Base-by-base conservation (phyloP, 495 filamentous ascomycete genomes). In the Neurospora sp. region DNA sequence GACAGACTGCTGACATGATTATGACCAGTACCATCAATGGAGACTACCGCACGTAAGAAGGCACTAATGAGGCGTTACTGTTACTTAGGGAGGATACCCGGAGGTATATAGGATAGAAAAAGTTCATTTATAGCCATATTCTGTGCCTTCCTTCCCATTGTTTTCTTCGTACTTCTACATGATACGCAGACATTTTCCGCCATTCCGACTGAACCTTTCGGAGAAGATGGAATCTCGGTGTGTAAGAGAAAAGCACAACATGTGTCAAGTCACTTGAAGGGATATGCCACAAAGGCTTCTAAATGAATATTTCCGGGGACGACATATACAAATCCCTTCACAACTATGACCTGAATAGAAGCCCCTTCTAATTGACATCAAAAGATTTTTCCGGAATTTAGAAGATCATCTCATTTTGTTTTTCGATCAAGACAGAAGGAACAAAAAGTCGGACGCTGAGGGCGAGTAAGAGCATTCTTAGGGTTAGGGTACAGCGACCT, bases 1-100 rank as follows among this genome's bases (percentile, higher is more conserved):
- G 53, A 40, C 45, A 74, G 35, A 44, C 53, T 22, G 48, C 74
- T 78, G 68, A 79, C 16, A 14, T 20, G 12, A 68, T 42, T n/a
- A 12, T 22, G 38, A 69, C 71, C 37, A 81, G 90, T 61, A 96
- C 93, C 42, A 97, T 96, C 78, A 96, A 97, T 81, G 93, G 92
- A 68, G 93, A 97, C 81, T 97, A 97, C 83, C 84, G 93, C 75
- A 96, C 93, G 72, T 95, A 78, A 71, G 9, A 71, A 10, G 27
- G 20, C 65, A 70, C 45, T 40, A 70, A 38, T 39, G 39, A 65
- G 53, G 53, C 53, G 53, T 65, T 65, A 65, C 12, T 65, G 53
- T 44, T 40, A 37, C n/a, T 71, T 65, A 7, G 20, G 42, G 70
- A 65, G n/a, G 41, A 71, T 27, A 71, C 27, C 27, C 31, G 39